Evolutionary conservation across 345 rosid species (phyloP), one percentile per base, ranked within the genome.

Genomic region (Euphorbia pulcherrima): DNA sequence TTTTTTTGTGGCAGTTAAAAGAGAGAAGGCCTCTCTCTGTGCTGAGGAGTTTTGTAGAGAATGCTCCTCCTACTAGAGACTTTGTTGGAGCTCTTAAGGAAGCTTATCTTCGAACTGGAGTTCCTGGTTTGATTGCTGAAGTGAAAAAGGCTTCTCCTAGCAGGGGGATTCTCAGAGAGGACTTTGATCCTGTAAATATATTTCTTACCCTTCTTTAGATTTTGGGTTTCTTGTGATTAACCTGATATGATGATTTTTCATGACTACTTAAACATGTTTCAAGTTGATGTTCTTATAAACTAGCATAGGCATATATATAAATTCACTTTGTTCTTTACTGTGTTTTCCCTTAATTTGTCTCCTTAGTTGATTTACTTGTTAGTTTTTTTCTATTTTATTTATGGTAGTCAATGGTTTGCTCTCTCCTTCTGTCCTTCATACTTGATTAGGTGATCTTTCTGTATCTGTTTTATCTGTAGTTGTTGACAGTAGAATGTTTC

Each of bases 91-190:
- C 95, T 73, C 95, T 94, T 46, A 89, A 55, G 75, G 84, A 82
- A 21, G 97, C 96, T 33, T 72, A 82, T 79, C 72, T 23, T 46
- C 82, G 89, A 52, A 89, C 96, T 46, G 88, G 90, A 3, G 62
- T 91, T 7, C 97, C 99, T 8, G 92, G 87, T 68, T 79, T 94
- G 81, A 94, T 91, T 72, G 99, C 99, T 71, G 99, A 94, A 78
- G 96, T 94, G 27, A 94, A 94, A 83, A 91, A 91, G 81, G 99
- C 96, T 71, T 94, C 99, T 69, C 99, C 97, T 7, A 94, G 93
- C 64, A 85, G 89, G 75, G 97, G 99, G 63, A 70, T 94, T 59
- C 74, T 94, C 5, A 82, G 99, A 78, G 96, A 89, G 81, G 78
- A 91, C 78, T 91, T 91, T 82, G 83, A 91, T 75, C 97, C 96